phyloP scores from a whole-genome alignment of 2,329 filamentous ascomycete genomes.

The Ascochyta viciae-villosae region DNA sequence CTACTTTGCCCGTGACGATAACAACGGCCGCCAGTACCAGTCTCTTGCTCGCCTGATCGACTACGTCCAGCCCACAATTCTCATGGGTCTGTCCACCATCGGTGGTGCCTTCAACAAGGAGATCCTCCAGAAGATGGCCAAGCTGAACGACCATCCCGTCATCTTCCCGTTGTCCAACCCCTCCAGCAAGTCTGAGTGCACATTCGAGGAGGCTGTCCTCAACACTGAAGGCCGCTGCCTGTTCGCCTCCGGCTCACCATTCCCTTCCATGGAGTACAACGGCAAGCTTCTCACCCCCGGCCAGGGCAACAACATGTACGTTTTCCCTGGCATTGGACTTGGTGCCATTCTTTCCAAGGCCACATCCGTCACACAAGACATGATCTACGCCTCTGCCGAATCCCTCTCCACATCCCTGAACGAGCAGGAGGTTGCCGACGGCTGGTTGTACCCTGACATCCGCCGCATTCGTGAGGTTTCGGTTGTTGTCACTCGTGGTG shows the following conservation, averaged over 20 bases:
- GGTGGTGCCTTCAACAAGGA: conserved; percentile 92
- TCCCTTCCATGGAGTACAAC: conserved; percentile 67
- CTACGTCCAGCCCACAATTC: conserved; percentile 91
- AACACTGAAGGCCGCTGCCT: conserved; percentile 91
- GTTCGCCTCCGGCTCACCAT: conserved; percentile 95
- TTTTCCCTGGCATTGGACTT: conserved; percentile 95
- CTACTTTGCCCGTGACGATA: conserved; percentile 71
- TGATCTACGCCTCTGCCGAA: conserved; percentile 94
- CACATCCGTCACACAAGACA: conserved; percentile 84
- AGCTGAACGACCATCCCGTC: conserved; percentile 73
- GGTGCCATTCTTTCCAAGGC: conserved; percentile 92
- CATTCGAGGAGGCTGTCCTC: conserved; percentile 89
- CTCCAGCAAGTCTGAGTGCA: conserved; percentile 95
- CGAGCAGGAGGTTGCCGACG: conserved; percentile 79
- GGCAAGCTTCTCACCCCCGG: conserved; percentile 58
- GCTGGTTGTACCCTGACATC: conserved; percentile 90
- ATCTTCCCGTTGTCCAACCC: conserved; percentile 95
- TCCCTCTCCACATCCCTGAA: conserved; percentile 81
- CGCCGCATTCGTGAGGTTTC: conserved; percentile 91
- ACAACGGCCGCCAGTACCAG: conserved; percentile 71
- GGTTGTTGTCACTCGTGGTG: conserved; percentile 83
- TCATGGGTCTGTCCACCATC: conserved; percentile 93
- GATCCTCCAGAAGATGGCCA: conserved; percentile 70
- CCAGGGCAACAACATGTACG: conserved; percentile 82
- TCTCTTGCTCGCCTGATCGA: conserved; percentile 90